Evolutionary conservation across 345 rosid species (phyloP), one percentile per base, ranked within the genome.

Genomic region (Kandelia obovata): DNA sequence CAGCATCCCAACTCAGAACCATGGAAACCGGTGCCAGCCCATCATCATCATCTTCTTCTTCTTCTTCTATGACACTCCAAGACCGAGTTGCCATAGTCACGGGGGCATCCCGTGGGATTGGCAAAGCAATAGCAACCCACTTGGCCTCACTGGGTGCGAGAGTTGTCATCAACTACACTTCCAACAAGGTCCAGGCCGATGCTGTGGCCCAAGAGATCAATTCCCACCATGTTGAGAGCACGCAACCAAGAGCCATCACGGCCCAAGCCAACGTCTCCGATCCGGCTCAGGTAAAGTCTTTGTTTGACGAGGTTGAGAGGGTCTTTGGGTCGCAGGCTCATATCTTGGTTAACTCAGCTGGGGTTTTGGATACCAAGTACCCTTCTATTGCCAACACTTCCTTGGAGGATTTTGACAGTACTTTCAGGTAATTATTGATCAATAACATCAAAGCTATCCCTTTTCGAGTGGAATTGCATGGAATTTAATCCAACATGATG

Each of bases 331-430:
- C 80, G n/a, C 69, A 57, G 32, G 74, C 80, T 47, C 68, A 77
- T 71, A 23, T 80, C 74, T 58, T 83, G 46, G 83, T 83, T 15
- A 80, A 80, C 70, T 79, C 61, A 23, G 82, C 86, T 25, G 86
- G 82, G 5, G 78, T 80, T 26, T 8, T 70, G 65, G 76, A 79
- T 59, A 19, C 78, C 20, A 77, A 73, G 39, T 80, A 66, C 31
- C 81, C 83, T 32, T 58, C 83, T 65, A 34, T 83, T 4, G 80
- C 86, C 26, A 32, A 78, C 60, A 72, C 77, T 53, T 69, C 76
- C n/a, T 62, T 79, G 61, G 74, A 82, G 64, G 81, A 71, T 25
- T 82, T 79, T 30, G 86, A 82, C 47, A 67, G 7, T 34, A 82
- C 67, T 65, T 76, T 82, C 67, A 74, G 79, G 81, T 79, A 66